phyloP scores from a whole-genome alignment of 805 yeast genomes.

The Ogataea dorogensis region DNA sequence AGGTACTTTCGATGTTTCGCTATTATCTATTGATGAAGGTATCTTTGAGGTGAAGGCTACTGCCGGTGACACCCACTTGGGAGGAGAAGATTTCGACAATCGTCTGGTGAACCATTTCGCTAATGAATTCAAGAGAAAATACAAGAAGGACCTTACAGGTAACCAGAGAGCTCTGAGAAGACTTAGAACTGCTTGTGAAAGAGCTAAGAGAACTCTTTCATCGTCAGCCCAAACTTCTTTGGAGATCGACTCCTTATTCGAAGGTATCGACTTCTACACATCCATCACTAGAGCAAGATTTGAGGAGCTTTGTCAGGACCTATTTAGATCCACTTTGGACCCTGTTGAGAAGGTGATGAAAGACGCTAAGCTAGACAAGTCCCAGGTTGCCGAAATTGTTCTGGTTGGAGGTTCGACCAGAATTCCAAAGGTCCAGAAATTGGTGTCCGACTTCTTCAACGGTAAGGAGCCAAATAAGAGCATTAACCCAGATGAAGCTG shows the following conservation, averaged over 20 bases:
- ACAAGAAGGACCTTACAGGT: slow-evolving; percentile 86
- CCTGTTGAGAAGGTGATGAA: slow-evolving; percentile 94
- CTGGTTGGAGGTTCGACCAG: slow-evolving; percentile 98
- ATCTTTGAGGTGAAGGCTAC: slow-evolving; percentile 96
- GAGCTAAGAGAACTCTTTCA: slow-evolving; percentile 97
- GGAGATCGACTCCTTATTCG: slow-evolving; percentile 92
- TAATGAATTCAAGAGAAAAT: slow-evolving; percentile 95
- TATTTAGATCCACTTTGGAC: slow-evolving; percentile 90
- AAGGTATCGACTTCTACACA: slow-evolving; percentile 96
- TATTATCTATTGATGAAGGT: slow-evolving; percentile 91
- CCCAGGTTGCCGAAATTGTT: slow-evolving; percentile 88
- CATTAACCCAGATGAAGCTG: slow-evolving; percentile 98
- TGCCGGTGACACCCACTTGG: slow-evolving; percentile 87
- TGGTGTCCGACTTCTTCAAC: slow-evolving; percentile 93
- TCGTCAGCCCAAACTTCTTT: slow-evolving; percentile 93
- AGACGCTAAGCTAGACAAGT: slow-evolving; percentile 88
- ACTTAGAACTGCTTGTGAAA: slow-evolving; percentile 97
- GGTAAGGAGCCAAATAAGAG: slow-evolving; percentile 97
- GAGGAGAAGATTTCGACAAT: slow-evolving; percentile 99
- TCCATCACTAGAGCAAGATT: slow-evolving; percentile 96
- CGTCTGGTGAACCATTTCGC: slow-evolving; percentile 93
- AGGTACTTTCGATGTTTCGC: slow-evolving; percentile 96
- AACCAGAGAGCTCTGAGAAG: slow-evolving; percentile 98
- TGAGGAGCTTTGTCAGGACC: slow-evolving; percentile 92
- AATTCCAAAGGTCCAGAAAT: slow-evolving; percentile 95